Evolutionary conservation across 2,329 filamentous ascomycete genomes (phyloP).

Genomic region (Tolypocladium inflatum): DNA sequence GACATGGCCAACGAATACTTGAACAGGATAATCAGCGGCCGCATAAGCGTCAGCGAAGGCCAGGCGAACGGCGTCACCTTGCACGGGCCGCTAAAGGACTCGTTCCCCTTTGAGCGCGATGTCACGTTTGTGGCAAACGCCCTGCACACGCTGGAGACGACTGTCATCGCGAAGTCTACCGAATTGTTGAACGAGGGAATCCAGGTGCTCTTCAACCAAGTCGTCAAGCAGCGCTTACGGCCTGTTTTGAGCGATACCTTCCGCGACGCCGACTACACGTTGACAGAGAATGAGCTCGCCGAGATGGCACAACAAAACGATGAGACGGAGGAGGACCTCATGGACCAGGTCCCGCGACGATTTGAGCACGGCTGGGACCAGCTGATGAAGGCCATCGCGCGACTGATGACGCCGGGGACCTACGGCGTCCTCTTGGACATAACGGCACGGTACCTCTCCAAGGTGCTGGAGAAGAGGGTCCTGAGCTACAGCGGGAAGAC

Average conservation of each 20-base stretch:
- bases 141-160: slow-evolving; percentile 58
- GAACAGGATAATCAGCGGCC: slow-evolving; percentile 68
- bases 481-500: slow-evolving; percentile 71
- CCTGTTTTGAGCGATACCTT: slow-evolving; percentile 83
- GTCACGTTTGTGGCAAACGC: slow-evolving; percentile 57
- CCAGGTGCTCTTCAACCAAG: slow-evolving; percentile 76
- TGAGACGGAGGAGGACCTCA: slow-evolving; percentile 40
- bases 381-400: slow-evolving; percentile 73
- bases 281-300: slow-evolving; percentile 51
- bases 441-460: slow-evolving; percentile 65
- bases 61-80: slow-evolving; percentile 23
- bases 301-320: slow-evolving; percentile 46
- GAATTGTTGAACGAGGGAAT: slow-evolving; percentile 81
- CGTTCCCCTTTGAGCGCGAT: slow-evolving; percentile 77
- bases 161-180: slow-evolving; percentile 67
- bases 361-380: slow-evolving; percentile 83
- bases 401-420: slow-evolving; percentile 70
- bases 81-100: slow-evolving; percentile 41
- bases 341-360: slow-evolving; percentile 64
- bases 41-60: slow-evolving; percentile 39
- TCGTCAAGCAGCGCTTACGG: slow-evolving; percentile 75
- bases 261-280: slow-evolving; percentile 79
- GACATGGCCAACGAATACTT: slow-evolving; percentile 90
- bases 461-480: slow-evolving; percentile 78
- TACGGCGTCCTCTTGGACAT: slow-evolving; percentile 68